Base-by-base conservation (phyloP, 1,284 basidiomycete species). In the Apiotrichum montevideense region DNA sequence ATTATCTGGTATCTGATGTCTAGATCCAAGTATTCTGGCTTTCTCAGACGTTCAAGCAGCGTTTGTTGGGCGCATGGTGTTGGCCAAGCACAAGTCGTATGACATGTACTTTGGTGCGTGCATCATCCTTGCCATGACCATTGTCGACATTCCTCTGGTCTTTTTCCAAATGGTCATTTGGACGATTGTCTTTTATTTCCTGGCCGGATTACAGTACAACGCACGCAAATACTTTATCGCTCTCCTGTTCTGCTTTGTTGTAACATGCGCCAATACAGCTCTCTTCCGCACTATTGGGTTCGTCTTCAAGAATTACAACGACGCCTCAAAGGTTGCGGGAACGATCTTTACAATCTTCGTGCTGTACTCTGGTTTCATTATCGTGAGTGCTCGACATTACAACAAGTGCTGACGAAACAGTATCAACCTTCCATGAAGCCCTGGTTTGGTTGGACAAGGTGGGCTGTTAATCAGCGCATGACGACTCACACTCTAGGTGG, bases 31-130 rank as follows among this genome's bases (percentile, higher is more conserved):
- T 9, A 70, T 82, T 56, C 76, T 79, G 41, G 76, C 76, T 35
- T 71, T 80, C 64, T 80, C 86, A n/a, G 89, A 92, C 72, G 87
- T 90, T 46, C 84, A 86, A 0, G 80, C 84, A 0, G 79, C 87
- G 6, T 89, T 85, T 72, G 73, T 79, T 2, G 86, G 88, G 65
- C 84, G 88, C 35, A 83, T 85, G 0, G 88, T 91, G 54, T 80
- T 89, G 4, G 78, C 80, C 15, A 81, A 78, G 57, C 79, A 80
- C 64, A 77, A 77, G 62, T 70, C 67, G 2, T 78, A 77, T 62
- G 70, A 75, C 21, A 73, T 79, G 67, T 76, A 76, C 63, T 69
- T 73, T 15, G 75, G 77, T 3, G 64, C 71, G 2, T 73, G 75
- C 3, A 69, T 76, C 33, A 80, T 84, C 1, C 68, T 87, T 39